These are phyloP conservation scores for Paramecium biaurelia DNA, from an alignment of 73 alveolate genomes.

Conservation along the genomic window DNA sequence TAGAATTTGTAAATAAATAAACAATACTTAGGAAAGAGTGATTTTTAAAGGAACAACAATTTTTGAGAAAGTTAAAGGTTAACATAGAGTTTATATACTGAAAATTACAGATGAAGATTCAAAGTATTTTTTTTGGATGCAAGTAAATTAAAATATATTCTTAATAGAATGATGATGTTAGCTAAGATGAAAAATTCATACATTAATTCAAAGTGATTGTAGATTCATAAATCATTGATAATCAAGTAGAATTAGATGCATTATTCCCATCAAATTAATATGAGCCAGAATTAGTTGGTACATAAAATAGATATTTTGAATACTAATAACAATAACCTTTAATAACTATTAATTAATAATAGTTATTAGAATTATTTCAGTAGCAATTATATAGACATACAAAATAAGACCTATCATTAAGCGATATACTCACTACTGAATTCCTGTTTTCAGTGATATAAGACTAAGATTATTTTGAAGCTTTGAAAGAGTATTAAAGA, in stretches of 20 bases:
- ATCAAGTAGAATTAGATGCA: background rate
- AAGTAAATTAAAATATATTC: background rate
- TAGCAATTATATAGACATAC: background rate
- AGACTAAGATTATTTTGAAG: background rate
- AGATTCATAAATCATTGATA: background rate
- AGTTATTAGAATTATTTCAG: background rate
- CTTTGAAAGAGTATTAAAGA: background rate
- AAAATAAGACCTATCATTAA: background rate
- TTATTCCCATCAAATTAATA: background rate
- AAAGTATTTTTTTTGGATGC: constrained; percentile 30
- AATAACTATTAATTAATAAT: background rate
- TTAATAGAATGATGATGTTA: background rate
- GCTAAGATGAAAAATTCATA: background rate
- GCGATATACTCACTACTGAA: background rate
- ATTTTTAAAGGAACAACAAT: background rate
- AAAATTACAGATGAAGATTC: background rate
- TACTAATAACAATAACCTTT: background rate
- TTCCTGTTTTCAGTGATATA: background rate
- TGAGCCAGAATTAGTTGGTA: background rate
- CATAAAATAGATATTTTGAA: background rate
- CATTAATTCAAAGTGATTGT: background rate
- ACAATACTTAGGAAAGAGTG: background rate
- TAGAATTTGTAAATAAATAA: background rate
- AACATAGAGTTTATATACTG: constrained; percentile 4
- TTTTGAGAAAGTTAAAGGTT: constrained; percentile 22